Percentiles rank a stretch among this genome's conserved stretches.
These are phyloP conservation scores for Aspergillus ochraceus DNA, from an alignment of 2,329 filamentous ascomycete species.

Conservation along the genomic window DNA sequence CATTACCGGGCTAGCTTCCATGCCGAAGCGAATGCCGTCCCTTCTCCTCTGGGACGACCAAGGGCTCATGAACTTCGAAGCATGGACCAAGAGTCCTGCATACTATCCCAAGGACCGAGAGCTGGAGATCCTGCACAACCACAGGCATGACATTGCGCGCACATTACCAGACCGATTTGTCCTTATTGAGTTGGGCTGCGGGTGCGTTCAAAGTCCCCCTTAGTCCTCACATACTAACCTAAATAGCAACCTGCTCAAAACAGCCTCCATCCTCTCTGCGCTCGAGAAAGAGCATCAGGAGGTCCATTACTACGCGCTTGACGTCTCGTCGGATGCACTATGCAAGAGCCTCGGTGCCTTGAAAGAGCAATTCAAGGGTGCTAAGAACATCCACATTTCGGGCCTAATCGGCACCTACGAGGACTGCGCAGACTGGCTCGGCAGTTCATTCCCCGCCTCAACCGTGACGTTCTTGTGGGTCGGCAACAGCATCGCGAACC, in stretches of 20 bases:
- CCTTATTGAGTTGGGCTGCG: background rate
- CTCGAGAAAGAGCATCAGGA: background rate
- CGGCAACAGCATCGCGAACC: slow-evolving; percentile 6
- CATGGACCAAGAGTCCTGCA: background rate
- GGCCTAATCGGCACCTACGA: slow-evolving; percentile 9
- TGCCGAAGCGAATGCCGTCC: background rate
- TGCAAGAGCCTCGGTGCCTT: background rate
- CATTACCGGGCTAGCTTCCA: background rate
- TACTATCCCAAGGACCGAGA: slow-evolving; percentile 5
- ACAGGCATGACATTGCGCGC: background rate
- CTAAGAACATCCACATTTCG: background rate
- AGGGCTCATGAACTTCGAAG: slow-evolving; percentile 4
- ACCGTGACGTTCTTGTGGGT: slow-evolving; percentile 5
- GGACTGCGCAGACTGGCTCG: slow-evolving; percentile 5
- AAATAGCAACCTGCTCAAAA: background rate
- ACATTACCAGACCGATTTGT: background rate
- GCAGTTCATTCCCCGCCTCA: background rate
- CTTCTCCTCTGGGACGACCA: slow-evolving; percentile 7
- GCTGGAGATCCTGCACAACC: background rate
- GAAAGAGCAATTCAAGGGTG: background rate
- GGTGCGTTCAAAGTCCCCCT: background rate
- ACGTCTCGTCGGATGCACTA: background rate
- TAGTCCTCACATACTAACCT: background rate
- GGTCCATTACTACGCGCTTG: slow-evolving; percentile 1
- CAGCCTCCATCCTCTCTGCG: background rate